phyloP scores from a whole-genome alignment of 1,284 basidiomycete genomes.

The Apiotrichum laibachii region DNA sequence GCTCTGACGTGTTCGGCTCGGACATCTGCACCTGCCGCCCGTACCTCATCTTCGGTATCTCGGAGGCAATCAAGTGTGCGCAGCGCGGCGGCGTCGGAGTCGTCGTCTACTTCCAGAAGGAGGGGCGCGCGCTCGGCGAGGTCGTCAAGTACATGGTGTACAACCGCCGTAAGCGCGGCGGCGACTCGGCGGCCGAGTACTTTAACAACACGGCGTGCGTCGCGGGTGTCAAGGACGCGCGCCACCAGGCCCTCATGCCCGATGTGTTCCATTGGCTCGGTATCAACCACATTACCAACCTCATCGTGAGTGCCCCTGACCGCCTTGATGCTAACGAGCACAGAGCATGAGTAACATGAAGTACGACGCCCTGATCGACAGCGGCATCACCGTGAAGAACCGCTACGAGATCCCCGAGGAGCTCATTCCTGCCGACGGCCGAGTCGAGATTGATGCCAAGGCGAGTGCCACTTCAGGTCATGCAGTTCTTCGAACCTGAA shows the following conservation, averaged over 20 bases:
- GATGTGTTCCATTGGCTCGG: constrained; percentile 94
- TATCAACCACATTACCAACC: constrained; percentile 79
- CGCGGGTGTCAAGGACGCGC: constrained; percentile 93
- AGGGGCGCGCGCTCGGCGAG: constrained; percentile 82
- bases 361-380: constrained; percentile 86
- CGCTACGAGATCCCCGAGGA: constrained; percentile 84
- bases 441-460: constrained; percentile 93
- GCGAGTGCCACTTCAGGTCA: constrained; percentile 17
- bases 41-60: constrained; percentile 87
- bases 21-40: constrained; percentile 93
- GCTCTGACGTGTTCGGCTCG: constrained; percentile 57
- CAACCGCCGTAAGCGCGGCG: constrained; percentile 90
- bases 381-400: constrained; percentile 77
- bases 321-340: too few species aligned
- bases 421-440: constrained; percentile 82
- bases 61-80: constrained; percentile 81
- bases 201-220: constrained; percentile 91
- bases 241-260: constrained; percentile 94
- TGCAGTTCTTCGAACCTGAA: too few species aligned
- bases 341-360: constrained; percentile 73
- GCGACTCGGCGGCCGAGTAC: constrained; percentile 87
- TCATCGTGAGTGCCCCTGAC: constrained; percentile 58
- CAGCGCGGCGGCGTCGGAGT: constrained; percentile 89
- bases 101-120: constrained; percentile 89
- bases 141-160: constrained; percentile 76